Evolutionary conservation across 2,329 filamentous ascomycete genomes (phyloP).

Genomic region (Dactylellina parvicollis): DNA sequence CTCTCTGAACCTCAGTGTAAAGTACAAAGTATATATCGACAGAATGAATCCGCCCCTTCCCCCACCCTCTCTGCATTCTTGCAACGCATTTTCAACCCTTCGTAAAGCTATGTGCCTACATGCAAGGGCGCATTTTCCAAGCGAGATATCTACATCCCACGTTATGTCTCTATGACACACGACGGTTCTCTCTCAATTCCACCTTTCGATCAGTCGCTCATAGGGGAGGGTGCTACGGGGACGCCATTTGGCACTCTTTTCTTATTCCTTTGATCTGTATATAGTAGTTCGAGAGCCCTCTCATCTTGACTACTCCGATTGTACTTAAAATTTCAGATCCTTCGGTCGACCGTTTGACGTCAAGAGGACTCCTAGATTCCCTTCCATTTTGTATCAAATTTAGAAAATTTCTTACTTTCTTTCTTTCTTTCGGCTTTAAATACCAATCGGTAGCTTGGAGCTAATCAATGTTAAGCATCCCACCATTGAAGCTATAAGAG

Average conservation of each 20-base stretch:
- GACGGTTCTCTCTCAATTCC: conserved; percentile 37
- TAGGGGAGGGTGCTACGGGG: background rate
- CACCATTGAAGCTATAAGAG: conserved; percentile 11
- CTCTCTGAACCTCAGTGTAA: too few species aligned
- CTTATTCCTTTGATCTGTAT: conserved; percentile 33
- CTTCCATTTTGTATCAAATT: background rate
- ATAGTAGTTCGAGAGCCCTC: conserved; percentile 33
- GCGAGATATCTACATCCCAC: conserved; percentile 54
- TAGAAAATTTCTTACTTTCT: too few species aligned
- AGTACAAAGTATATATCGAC: conserved; percentile 20
- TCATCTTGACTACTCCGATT: conserved; percentile 6
- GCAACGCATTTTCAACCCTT: conserved; percentile 48
- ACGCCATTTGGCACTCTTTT: background rate
- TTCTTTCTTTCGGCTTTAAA: conserved; percentile 7
- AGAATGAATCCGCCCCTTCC: conserved; percentile 26
- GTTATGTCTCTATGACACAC: conserved; percentile 51
- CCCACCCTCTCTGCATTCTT: conserved; percentile 48
- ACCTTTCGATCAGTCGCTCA: conserved; percentile 9
- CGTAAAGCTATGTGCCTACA: conserved; percentile 27
- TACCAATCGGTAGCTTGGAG: conserved; percentile 12
- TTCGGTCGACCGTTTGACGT: conserved; percentile 36
- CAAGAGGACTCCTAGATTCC: conserved; percentile 44
- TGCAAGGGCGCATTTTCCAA: conserved; percentile 54
- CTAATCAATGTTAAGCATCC: conserved; percentile 26
- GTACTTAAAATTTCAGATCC: conserved; percentile 16